Evolutionary conservation across 2,329 filamentous ascomycete species (phyloP), one percentile per base, ranked within the genome.

Genomic region (Metarhizium anisopliae): DNA sequence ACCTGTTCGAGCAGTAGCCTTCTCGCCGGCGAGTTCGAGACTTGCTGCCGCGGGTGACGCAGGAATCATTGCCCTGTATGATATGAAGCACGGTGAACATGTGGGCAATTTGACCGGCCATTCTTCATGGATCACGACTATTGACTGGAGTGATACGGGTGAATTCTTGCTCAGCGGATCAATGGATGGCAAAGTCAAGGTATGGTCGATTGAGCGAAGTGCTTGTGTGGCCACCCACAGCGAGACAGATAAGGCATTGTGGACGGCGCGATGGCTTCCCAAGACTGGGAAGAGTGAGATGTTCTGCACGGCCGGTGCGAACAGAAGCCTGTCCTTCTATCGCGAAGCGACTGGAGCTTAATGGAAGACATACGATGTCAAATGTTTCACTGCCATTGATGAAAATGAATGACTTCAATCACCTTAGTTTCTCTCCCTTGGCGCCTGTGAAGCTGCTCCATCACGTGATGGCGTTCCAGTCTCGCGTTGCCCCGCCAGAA

Each of bases 111-210:
- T 99, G 58, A 73, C 81, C 0, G 90, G 87, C 1, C 89, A 93
- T 68, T 80, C 83, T 0, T 87, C 89, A 5, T 99, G 93, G 94
- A 85, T 99, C 61, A 88, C 93, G 59, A 87, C 87, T 36, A 77
- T 97, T 47, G 90, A 96, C 68, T 99, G 93, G 90, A 97, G 87
- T 69, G 83, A 89, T 66, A 95, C 89, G 4, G 94, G 94, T 51
- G 93, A 97, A 72, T 96, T 89, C 69, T 76, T 99, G 13, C 78
- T 97, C 2, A 95, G 88, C 66, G 90, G 90, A 51, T 85, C 88
- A 1, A 90, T 95, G 69, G 92, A 97, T 67, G 93, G 94, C 42
- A 96, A 95, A 71, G 90, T 89, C 58, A 96, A 96, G 72, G 89
- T 97, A 35, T 99, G 94, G 94, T 93, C 90, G 35, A 82, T 96